Evolutionary conservation across 2,329 filamentous ascomycete genomes (phyloP).

Genomic region (Trichoderma sp.): DNA sequence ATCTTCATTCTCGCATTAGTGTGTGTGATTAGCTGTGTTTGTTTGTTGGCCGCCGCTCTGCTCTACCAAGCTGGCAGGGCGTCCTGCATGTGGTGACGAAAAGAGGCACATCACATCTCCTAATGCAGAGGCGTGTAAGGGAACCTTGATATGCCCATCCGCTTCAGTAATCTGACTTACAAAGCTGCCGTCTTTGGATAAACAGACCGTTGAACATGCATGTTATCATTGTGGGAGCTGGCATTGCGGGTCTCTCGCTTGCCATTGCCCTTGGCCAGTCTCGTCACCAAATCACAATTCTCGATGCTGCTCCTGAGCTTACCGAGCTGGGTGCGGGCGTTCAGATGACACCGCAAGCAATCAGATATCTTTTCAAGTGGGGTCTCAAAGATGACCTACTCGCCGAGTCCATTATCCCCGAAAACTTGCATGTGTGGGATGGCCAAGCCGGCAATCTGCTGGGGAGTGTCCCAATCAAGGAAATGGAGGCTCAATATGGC

Average conservation of each 20-base stretch:
- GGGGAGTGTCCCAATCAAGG: conserved; percentile 21
- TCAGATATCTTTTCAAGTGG: conserved; percentile 35
- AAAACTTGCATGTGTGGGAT: conserved; percentile 29
- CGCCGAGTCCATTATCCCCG: conserved; percentile 26
- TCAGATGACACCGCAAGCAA: conserved; percentile 36
- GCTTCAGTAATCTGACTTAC: neutral
- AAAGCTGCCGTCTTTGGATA: neutral
- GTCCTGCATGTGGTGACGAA: neutral
- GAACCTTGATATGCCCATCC: neutral
- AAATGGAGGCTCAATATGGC: conserved; percentile 30
- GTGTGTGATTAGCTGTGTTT: neutral
- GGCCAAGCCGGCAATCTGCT: conserved; percentile 31
- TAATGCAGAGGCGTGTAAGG: neutral
- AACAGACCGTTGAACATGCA: conserved; percentile 13
- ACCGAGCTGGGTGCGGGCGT: conserved; percentile 42
- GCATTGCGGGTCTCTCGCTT: conserved; percentile 43
- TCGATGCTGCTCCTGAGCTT: conserved; percentile 48
- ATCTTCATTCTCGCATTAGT: neutral
- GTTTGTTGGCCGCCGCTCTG: neutral
- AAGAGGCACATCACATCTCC: neutral
- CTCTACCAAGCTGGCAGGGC: neutral
- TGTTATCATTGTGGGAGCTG: conserved; percentile 47
- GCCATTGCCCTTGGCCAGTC: conserved; percentile 43
- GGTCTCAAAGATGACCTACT: conserved; percentile 29
- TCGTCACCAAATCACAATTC: conserved; percentile 49